Evolutionary conservation across 2,329 filamentous ascomycete genomes (phyloP), one percentile per base, ranked within the genome.

Genomic region (Diaporthe vexans): DNA sequence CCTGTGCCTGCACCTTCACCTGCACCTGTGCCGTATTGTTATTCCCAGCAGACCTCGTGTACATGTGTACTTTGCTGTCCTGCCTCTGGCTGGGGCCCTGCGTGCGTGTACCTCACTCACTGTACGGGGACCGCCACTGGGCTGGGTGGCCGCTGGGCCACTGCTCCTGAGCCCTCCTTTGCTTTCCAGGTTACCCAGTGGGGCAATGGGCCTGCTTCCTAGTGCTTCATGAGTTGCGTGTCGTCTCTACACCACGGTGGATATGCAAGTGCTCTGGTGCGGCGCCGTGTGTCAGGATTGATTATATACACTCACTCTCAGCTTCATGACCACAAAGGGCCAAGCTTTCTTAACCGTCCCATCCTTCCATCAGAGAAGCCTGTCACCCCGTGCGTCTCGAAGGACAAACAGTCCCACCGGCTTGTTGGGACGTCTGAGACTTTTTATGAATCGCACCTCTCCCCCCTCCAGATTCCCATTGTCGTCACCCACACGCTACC

Each of bases 261-360:
- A 63, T 51, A 57, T 75, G 75, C 11, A 13, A 11, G 37, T 43
- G 5, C 15, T 76, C 76, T 52, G 69, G 58, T 21, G 56, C 56
- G 56, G 26, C 63, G 52, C 46, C 57, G 46, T 71, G 77, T 77
- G 77, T 78, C 75, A 78, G 77, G 73, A 77, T 74, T 78, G 78
- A 77, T 37, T 37, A 37, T 37, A 33, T 37, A 13, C 74, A 76
- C 76, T 75, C 73, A n/a, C 29, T 48, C 61, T 33, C 58, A 63
- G 61, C 68, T 73, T 58, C 65, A 68, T 61, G 73, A 68, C 74
- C 75, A 69, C 68, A 48, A 43, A 46, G 26, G 37, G 51, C 71
- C 58, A 72, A 67, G 58, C 71, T 69, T 57, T 69, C 61, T 51
- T 29, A 26, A 51, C 61, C 29, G 33, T 72, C 57, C 71, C 35